Base-by-base conservation (phyloP, 176 grass and related monocot genomes). In the Triticum monococcum region DNA sequence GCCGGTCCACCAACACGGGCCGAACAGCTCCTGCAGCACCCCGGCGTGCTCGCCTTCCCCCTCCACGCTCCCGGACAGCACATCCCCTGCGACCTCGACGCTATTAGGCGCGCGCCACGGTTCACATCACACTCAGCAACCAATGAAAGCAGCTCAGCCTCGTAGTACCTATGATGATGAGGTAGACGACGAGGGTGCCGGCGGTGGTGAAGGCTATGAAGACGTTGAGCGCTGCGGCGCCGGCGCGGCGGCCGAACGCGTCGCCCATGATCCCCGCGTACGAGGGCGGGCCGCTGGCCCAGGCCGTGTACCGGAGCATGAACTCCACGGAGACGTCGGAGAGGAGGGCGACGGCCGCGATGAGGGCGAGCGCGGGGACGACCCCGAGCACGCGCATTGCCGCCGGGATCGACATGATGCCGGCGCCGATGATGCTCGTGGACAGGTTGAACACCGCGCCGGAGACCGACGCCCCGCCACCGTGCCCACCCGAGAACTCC, bases 331-430 rank as follows among this genome's bases (percentile, higher is more conserved):
- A 94, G 54, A 79, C 75, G 83, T 95, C 88, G 37, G 93, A 74
- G 36, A 98, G 89, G 70, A 83, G 88, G 17, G 90, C 90, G 45
- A 88, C 82, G 24, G 79, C 86, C 25, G 59, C 84, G 46, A 98
- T 82, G 66, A 98, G 78, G 24, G 81, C 0, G 8, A 96, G 64
- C 38, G 90, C 85, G 2, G 96, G 96, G 63, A 28, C 38, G 61
- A 96, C 93, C 1, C 96, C 96, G 68, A 98, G 93, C 8, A 98
- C 84, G 8, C 89, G 90, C 96, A 95, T 93, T 35, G 93, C 96
- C 5, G 96, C 93, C 8, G 96, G 93, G 68, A 98, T 92, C 36
- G 96, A 98, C 96, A 98, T 98, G 84, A 98, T 98, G 45, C 96
- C 96, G 14, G 93, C 96, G 68, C 96, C 96, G 11, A 98, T 85